Conservation (phyloP, 2,329 filamentous ascomycete species). For the Coleophoma crateriformis region DNA sequence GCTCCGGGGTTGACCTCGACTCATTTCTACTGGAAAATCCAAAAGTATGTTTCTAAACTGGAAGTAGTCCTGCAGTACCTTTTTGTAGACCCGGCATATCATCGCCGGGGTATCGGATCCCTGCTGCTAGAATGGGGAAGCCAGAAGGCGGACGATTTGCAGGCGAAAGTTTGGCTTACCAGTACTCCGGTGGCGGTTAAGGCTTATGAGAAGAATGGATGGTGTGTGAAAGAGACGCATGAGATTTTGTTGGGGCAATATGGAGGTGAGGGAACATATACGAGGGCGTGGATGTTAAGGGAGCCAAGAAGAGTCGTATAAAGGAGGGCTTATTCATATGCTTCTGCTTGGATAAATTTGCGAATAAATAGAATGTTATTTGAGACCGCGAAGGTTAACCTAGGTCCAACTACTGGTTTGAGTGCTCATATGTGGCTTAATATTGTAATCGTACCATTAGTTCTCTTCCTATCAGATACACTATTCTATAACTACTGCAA, state of each 20-base stretch:
- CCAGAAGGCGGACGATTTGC: slow-evolving; percentile 6
- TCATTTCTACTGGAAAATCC: no score
- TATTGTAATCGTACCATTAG: no score
- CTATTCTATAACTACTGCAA: no score
- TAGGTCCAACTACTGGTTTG: no score
- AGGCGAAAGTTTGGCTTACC: slow-evolving; percentile 9
- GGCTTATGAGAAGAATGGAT: slow-evolving; percentile 20
- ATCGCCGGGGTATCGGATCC: slow-evolving; percentile 11
- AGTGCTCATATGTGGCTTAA: no score
- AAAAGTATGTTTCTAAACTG: not conserved
- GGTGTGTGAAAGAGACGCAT: slow-evolving; percentile 20
- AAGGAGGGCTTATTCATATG: no score
- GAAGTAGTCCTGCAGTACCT: not conserved
- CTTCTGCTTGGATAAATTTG: no score
- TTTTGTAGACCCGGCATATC: slow-evolving; percentile 14
- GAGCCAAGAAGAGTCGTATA: not conserved
- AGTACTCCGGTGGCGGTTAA: slow-evolving; percentile 13
- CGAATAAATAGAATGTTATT: no score
- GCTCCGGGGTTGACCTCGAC: not conserved
- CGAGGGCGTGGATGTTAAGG: slow-evolving; percentile 12
- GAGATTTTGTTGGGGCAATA: slow-evolving; percentile 9
- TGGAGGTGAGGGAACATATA: slow-evolving; percentile 12
- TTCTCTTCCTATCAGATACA: no score
- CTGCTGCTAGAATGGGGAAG: slow-evolving; percentile 8
- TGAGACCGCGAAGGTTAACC: no score